These are phyloP conservation scores for Sphenostylis stenocarpa DNA, from an alignment of 306 rosid genomes.

Conservation along the genomic window DNA sequence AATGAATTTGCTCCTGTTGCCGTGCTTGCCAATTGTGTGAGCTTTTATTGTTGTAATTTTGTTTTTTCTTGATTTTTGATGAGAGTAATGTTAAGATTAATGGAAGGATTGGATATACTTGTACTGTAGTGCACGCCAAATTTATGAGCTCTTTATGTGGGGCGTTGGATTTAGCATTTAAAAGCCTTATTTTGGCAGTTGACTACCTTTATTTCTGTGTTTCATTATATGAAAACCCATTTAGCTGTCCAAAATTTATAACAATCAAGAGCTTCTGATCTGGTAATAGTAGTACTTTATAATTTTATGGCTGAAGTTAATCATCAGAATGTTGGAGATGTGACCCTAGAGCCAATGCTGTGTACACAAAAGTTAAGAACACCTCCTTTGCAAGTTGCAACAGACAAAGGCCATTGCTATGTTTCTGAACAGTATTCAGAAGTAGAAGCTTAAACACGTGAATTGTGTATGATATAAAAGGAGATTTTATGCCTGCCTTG, in stretches of 20 bases:
- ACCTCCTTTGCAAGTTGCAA: not conserved
- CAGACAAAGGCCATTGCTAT: not conserved
- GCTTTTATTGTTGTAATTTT: not conserved
- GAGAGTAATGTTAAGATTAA: not conserved
- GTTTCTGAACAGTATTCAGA: not conserved
- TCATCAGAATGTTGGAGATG: not conserved
- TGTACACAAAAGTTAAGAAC: not conserved
- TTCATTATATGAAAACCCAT: not conserved
- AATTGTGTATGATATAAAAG: not conserved
- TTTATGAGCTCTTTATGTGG: not conserved
- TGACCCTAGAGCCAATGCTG: not conserved
- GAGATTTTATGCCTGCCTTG: slow-evolving; percentile 16
- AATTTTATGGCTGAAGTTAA: not conserved
- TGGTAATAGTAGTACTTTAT: not conserved
- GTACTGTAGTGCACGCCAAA: slow-evolving; percentile 9
- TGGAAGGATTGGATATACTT: slow-evolving; percentile 12
- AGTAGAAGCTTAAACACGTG: not conserved
- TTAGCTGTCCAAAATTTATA: not conserved
- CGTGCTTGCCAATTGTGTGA: slow-evolving; percentile 10
- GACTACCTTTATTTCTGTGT: not conserved
- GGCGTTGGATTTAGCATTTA: slow-evolving; percentile 26
- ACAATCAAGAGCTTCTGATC: slow-evolving; percentile 1
- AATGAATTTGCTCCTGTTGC: not conserved
- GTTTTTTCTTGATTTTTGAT: slow-evolving; percentile 20
- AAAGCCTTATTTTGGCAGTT: slow-evolving; percentile 12